A percentile compares a stretch with the other conserved stretches of the same genome.
These are phyloP conservation scores for Ceratocystis lukuohia DNA, from an alignment of 2,329 filamentous ascomycete species.

Conservation along the genomic window DNA sequence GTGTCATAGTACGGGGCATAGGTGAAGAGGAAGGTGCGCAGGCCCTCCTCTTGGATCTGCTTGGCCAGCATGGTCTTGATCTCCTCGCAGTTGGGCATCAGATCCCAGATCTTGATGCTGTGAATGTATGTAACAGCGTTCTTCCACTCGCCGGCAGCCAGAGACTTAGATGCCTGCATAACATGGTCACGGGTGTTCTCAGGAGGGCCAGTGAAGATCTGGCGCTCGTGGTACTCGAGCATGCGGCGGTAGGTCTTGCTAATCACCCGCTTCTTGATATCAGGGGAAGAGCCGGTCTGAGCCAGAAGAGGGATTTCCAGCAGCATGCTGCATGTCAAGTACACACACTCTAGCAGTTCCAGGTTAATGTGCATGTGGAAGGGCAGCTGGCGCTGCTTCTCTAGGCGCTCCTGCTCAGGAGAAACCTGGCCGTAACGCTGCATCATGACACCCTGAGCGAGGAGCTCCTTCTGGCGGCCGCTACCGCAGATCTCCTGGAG, in stretches of 20 bases:
- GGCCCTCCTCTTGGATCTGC: constrained; percentile 97
- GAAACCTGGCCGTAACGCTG: constrained; percentile 93
- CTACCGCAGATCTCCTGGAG: constrained; percentile 97
- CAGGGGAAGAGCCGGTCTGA: constrained; percentile 89
- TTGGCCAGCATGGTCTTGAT: constrained; percentile 96
- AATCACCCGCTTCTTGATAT: constrained; percentile 93
- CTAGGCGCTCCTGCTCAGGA: constrained; percentile 91
- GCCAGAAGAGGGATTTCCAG: constrained; percentile 94
- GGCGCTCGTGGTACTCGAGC: constrained; percentile 97
- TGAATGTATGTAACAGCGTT: constrained; percentile 87
- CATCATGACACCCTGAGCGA: constrained; percentile 96
- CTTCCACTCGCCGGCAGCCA: constrained; percentile 97
- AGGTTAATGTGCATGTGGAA: constrained; percentile 99
- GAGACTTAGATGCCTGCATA: constrained; percentile 95
- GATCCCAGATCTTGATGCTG: constrained; percentile 98
- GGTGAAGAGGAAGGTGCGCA: constrained; percentile 96
- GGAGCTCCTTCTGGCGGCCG: constrained; percentile 91
- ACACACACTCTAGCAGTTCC: constrained; percentile 93
- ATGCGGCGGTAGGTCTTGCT: constrained; percentile 99
- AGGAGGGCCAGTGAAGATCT: constrained; percentile 95
- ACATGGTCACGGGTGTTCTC: constrained; percentile 99
- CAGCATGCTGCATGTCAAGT: constrained; percentile 98
- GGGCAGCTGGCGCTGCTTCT: constrained; percentile 91
- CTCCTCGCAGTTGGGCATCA: constrained; percentile 82
- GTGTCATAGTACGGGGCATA: constrained; percentile 99